phyloP scores from a whole-genome alignment of 2,329 filamentous ascomycete genomes.

The Ceratocystis variospora region DNA sequence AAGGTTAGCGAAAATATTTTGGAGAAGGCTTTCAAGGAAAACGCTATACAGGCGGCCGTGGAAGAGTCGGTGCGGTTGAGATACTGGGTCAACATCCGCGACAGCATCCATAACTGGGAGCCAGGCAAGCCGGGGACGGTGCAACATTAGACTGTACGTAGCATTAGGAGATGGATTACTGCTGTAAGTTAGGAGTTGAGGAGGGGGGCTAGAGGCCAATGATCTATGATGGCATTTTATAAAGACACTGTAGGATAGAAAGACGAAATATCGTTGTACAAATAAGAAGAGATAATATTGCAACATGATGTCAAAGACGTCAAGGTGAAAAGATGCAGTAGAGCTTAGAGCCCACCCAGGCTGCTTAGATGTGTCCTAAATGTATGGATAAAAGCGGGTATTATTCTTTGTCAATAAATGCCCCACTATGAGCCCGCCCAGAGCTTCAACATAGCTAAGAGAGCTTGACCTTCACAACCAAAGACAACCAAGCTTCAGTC shows the following conservation, averaged over 20 bases:
- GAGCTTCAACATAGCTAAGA: neutral
- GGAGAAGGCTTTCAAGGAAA: constrained; percentile 49
- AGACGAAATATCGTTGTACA: neutral
- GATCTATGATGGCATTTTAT: neutral
- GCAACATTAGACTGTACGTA: constrained; percentile 30
- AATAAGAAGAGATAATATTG: neutral
- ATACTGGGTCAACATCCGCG: constrained; percentile 82
- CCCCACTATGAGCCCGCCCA: neutral
- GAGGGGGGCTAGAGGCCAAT: neutral
- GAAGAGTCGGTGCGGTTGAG: constrained; percentile 61
- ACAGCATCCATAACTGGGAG: constrained; percentile 75
- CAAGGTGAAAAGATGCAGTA: neutral
- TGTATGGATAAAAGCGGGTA: neutral
- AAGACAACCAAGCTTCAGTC: neutral
- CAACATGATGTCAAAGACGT: neutral
- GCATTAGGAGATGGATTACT: neutral
- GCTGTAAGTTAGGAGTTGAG: neutral
- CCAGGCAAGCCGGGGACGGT: constrained; percentile 49
- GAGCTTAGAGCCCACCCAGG: neutral
- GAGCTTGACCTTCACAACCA: neutral
- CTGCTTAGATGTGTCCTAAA: neutral
- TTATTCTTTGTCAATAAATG: neutral
- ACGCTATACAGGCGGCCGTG: constrained; percentile 53
- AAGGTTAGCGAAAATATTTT: constrained; percentile 46
- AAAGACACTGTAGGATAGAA: neutral